These are phyloP conservation scores for Anthracocystis panici-leucophaei DNA, from an alignment of 1,284 basidiomycete species.

Conservation along the genomic window DNA sequence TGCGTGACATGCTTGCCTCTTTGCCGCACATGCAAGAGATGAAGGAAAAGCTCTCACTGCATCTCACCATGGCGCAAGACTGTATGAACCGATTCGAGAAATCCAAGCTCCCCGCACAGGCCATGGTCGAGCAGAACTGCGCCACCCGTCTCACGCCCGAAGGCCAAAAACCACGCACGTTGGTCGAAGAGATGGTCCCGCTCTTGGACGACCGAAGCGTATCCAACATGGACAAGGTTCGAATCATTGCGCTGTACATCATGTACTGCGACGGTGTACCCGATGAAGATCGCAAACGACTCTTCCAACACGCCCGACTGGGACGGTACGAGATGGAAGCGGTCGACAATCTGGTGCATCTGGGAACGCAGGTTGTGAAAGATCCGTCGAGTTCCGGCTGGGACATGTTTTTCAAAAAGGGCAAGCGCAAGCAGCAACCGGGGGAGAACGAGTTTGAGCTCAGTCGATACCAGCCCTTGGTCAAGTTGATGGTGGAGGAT, in stretches of 20 bases:
- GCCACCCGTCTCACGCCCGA: constrained; percentile 66
- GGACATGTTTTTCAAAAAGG: constrained; percentile 70
- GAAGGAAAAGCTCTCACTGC: constrained; percentile 95
- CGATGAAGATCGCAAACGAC: constrained; percentile 90
- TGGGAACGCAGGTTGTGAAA: constrained; percentile 87
- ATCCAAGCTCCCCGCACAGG: constrained; percentile 85
- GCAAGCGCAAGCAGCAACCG: constrained; percentile 80
- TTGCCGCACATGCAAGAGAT: constrained; percentile 95
- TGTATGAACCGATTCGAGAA: constrained; percentile 94
- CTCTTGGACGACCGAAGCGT: constrained; percentile 87
- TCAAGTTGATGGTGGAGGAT: constrained; percentile 90
- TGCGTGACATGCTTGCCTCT: constrained; percentile 98
- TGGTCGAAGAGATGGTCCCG: constrained; percentile 99
- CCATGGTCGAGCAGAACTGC: constrained; percentile 85
- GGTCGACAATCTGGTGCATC: constrained; percentile 84
- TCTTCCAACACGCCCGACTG: constrained; percentile 96
- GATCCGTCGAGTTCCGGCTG: constrained; percentile 68
- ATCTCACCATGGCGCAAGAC: constrained; percentile 96
- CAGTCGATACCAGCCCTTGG: constrained; percentile 88
- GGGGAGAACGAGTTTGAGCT: constrained; percentile 92
- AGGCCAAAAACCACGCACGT: constrained; percentile 61
- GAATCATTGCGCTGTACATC: constrained; percentile 96
- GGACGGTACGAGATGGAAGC: constrained; percentile 91
- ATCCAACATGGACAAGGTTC: constrained; percentile 81
- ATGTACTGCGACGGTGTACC: constrained; percentile 96